Base-by-base conservation (phyloP, 108 stramenopile genomes). In the Fistulifera pelliculosa region DNA sequence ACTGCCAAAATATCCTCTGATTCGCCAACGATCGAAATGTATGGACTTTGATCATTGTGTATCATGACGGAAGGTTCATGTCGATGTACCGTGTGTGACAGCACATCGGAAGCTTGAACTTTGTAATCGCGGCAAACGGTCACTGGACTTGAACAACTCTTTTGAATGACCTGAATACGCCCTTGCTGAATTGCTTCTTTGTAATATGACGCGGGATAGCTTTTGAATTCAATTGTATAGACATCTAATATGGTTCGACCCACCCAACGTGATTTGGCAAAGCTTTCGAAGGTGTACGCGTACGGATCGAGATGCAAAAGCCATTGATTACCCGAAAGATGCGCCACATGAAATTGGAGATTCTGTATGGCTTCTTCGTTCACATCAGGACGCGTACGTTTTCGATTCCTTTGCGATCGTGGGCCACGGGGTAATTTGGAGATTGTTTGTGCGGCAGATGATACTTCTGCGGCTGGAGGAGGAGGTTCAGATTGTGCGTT, bases 41-140 rank as follows among this genome's bases (percentile, higher is more conserved):
- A 61, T 28, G 67, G 45, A 8, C 43, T 7, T 52, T 66, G 19
- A 19, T 10, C 24, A 15, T 41, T 35, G 14, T 56, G 27, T 10
- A 85, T 62, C 18, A 66, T 76, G 10, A 91, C 85, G 28, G 77
- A 80, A 49, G 90, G 90, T 65, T 91, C 90, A 58, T 91, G 90
- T n/a, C 90, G 75, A 70, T 91, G 90, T 8, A 91, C 85, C 11
- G 70, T 77, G 60, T 86, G 93, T 8, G 66, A 65, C 25, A 85
- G 60, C 39, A 83, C 71, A 61, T 90, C 88, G 2, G 62, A 56
- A 10, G 70, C 68, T 56, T 77, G 67, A 44, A 90, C 69, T 31
- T 38, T 49, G 64, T 86, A 85, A 39, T 60, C 47, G 24, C 61
- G 60, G 58, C 53, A 15, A 0, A 90, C 83, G 35, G 66, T 57